These are phyloP conservation scores for Trichoderma parareesei DNA, from an alignment of 495 filamentous ascomycete genomes.

Conservation along the genomic window DNA sequence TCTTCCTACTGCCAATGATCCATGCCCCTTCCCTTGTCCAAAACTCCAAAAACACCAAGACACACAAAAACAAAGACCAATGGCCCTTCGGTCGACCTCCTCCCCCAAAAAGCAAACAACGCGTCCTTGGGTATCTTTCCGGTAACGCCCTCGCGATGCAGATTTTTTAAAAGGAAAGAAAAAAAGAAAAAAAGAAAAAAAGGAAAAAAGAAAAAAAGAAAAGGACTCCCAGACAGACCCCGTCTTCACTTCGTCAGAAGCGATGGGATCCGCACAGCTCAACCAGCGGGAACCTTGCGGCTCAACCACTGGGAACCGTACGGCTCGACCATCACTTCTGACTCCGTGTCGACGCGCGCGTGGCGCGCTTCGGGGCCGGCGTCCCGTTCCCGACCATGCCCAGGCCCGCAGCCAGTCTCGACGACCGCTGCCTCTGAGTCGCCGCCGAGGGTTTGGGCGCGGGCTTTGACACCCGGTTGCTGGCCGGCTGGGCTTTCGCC, in stretches of 20 bases:
- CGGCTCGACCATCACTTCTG: slow-evolving; percentile 5
- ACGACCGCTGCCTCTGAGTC: neutral
- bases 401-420: neutral
- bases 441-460: neutral
- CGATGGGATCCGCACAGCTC: neutral
- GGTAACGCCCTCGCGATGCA: no score
- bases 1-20: no score
- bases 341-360: neutral
- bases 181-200: neutral
- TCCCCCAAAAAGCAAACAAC: neutral
- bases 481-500: neutral
- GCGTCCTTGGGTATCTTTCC: neutral
- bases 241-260: neutral
- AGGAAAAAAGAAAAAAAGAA: neutral
- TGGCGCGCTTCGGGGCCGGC: slow-evolving; percentile 2
- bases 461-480: neutral
- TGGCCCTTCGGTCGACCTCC: neutral
- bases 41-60: neutral
- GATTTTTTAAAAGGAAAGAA: neutral
- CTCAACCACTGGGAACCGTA: neutral
- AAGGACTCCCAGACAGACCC: neutral
- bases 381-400: slow-evolving; percentile 8
- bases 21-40: neutral
- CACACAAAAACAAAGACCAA: neutral
- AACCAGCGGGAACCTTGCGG: neutral